These are phyloP conservation scores for Candida gorgasii DNA, from an alignment of 805 yeast species.

Conservation along the genomic window DNA sequence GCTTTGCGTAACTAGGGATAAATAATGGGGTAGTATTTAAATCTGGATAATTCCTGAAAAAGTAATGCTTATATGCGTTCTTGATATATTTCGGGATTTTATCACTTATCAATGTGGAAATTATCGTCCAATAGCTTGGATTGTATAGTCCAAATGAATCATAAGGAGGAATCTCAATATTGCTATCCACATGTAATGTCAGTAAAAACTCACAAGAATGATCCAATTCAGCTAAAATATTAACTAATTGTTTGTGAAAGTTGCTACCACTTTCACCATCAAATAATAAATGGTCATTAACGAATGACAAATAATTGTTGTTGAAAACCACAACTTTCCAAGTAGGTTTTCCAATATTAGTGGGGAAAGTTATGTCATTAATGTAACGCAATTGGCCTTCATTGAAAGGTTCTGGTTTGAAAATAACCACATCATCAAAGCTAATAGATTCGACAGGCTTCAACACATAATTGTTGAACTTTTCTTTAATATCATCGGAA, in stretches of 20 bases:
- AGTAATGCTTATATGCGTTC: constrained; percentile 3
- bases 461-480: constrained; percentile 15
- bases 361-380: constrained; percentile 9
- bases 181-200: not conserved
- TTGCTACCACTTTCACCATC: constrained; percentile 34
- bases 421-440: constrained; percentile 23
- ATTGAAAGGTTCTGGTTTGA: constrained; percentile 14
- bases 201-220: not conserved
- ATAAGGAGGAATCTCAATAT: not conserved
- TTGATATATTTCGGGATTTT: not conserved
- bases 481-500: constrained; percentile 10
- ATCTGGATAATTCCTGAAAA: constrained; percentile 8
- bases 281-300: constrained; percentile 29
- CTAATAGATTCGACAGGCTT: constrained; percentile 19
- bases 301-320: constrained; percentile 22
- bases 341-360: constrained; percentile 15
- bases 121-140: not conserved
- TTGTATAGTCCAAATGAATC: not conserved
- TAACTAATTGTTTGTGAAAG: constrained; percentile 4
- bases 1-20: not conserved
- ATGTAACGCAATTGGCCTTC: constrained; percentile 15
- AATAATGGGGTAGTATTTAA: constrained; percentile 8
- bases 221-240: not conserved
- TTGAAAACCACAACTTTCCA: constrained; percentile 24
- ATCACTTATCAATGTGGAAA: not conserved